Base-by-base conservation (phyloP, 2,329 filamentous ascomycete species). In the Neofusicoccum laricinum region DNA sequence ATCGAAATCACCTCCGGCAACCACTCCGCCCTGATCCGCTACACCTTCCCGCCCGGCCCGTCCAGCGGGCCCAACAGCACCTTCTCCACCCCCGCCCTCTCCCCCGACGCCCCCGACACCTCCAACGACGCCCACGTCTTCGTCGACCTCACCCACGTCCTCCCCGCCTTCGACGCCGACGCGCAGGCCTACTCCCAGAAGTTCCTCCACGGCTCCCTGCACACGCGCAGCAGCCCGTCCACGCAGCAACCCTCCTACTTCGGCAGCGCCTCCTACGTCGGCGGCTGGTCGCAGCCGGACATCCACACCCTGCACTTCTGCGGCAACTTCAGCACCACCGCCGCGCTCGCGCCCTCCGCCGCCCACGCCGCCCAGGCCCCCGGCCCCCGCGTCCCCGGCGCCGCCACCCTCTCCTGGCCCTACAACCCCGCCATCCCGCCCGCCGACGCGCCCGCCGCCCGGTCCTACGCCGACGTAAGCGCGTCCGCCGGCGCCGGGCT, bases 111-210 rank as follows among this genome's bases (percentile, higher is more conserved):
- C 10, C 6, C n/a, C 15, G 12, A 14, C 10, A 1, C 59, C 45
- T 10, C 64, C n/a, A 66, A 75, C 2, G 75, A 77, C 4, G 77
- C 75, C 12, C 78, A 82, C 34, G 68, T 84, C 5, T 67, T 84
- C 2, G 77, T 83, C 0, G 82, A 84, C 65, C 70, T 81, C 11
- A 80, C 82, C 49, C 84, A 85, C 67, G 78, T 81, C 21, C 73
- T 83, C 2, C 81, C 79, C 4, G 46, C 46, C 21, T 51, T 73
- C 0, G 77, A 75, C 8, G 75, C n/a, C 2, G 45, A 49, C 17
- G 38, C 59, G 36, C 59, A 68, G 11, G 48, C 66, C n/a, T 70
- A 70, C 48, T 69, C 68, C 15, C 67, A 69, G 45, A 69, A 62
- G 25, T 70, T 64, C 59, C 43, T 66, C 4, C 63, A 65, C 40